Evolutionary conservation across 169 alveolate genomes (phyloP).

Genomic region (Plasmodium coatneyi): DNA sequence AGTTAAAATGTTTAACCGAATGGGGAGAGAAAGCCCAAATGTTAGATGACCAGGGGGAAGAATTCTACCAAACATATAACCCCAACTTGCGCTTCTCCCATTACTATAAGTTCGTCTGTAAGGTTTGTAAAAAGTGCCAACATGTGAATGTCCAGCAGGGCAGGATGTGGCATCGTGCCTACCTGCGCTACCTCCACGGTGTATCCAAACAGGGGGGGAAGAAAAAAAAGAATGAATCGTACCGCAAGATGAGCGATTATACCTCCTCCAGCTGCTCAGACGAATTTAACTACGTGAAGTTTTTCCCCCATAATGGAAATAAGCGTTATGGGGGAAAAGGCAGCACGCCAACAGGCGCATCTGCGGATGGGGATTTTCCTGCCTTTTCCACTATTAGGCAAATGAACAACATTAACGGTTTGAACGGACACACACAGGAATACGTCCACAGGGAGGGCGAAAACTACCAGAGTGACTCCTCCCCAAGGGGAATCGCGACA

Average conservation of each 20-base stretch:
- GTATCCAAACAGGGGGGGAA: neutral
- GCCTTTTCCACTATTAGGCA: neutral
- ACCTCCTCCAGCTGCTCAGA: constrained; percentile 37
- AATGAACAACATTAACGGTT: neutral
- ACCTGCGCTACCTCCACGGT: constrained; percentile 19
- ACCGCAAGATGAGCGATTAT: neutral
- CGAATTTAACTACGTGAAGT: constrained; percentile 19
- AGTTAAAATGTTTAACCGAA: neutral
- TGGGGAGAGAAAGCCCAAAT: neutral
- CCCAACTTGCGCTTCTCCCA: neutral
- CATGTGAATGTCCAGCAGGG: neutral
- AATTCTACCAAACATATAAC: constrained; percentile 7
- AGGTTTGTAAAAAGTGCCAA: constrained; percentile 29
- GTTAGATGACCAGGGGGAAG: constrained; percentile 4
- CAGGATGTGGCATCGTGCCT: neutral
- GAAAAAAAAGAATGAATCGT: neutral
- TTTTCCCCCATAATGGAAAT: neutral
- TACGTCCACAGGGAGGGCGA: neutral
- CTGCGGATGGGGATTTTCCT: neutral
- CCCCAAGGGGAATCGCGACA: neutral
- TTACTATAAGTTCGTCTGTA: constrained; percentile 24
- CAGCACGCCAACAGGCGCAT: neutral
- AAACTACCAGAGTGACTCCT: neutral
- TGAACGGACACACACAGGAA: neutral
- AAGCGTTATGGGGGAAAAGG: neutral